Evolutionary conservation across 164 flowering plant genomes (phyloP), one percentile per base, ranked within the genome.

Genomic region (Litsea cubeba): DNA sequence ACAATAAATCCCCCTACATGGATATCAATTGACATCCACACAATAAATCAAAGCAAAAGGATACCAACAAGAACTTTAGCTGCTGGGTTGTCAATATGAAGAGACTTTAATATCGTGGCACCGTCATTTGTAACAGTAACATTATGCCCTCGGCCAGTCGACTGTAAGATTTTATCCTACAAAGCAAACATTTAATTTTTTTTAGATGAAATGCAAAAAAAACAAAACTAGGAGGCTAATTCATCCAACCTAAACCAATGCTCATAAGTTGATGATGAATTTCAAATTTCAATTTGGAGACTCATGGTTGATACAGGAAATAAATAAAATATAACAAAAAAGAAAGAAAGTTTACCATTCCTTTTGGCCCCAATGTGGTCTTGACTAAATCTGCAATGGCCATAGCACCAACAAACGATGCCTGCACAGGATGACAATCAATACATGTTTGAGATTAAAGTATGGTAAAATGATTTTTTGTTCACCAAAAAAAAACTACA

Each of bases 51-150:
- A 71, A 46, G 22, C 30, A 28, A 62, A 75, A 92, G 97, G 92
- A 92, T 95, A 93, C 98, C 99, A 75, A 95, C 87, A 77, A 95
- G 94, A 68, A 95, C 97, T 86, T 93, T 95, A 22, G 98, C 98
- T 72, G 99, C 97, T 22, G 99, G 91, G 74, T 93, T 93, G 79
- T 95, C 99, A 81, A 95, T 90, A 78, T 93, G 98, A 20, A 95
- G 91, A 49, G 99, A 93, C 83, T 95, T 95, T 58, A 95, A 82
- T 51, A 95, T 95, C 70, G 98, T 95, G 2, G 99, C 99, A 73
- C 99, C 99, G 82, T 95, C 99, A 84, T 95, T 95, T 12, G 99
- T 95, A 30, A 95, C 98, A 50, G 98, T 93, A 32, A 95, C 96
- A 75, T 78, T 79, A 4, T 74, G 89, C 8, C 96, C 96, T 79